Evolutionary conservation across 1,139 yeast genomes (phyloP).

Genomic region (Suhomyces choctaworum): DNA sequence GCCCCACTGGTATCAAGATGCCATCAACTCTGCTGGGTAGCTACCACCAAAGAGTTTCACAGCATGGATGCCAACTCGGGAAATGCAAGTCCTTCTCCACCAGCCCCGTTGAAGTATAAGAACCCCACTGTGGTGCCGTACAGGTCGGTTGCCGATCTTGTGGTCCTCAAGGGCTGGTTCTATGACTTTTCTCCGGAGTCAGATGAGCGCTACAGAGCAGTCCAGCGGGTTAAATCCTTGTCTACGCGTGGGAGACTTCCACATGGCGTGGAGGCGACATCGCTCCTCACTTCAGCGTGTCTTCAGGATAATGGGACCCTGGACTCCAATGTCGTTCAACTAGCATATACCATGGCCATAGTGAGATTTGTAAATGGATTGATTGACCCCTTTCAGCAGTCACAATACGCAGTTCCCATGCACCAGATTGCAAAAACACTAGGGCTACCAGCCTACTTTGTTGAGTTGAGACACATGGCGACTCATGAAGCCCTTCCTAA

Average conservation of each 20-base stretch:
- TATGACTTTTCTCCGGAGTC: constrained; percentile 36
- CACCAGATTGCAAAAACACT: constrained; percentile 69
- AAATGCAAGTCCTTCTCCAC: too few relatives aligned
- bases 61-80: too few relatives aligned
- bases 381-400: constrained; percentile 82
- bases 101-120: too few relatives aligned
- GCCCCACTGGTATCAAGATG: too few relatives aligned
- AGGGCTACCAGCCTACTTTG: constrained; percentile 78
- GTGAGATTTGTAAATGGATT: constrained; percentile 90
- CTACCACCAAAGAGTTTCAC: constrained; percentile 38
- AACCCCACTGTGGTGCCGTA: constrained; percentile 60
- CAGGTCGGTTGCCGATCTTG: constrained; percentile 50
- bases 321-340: constrained; percentile 37
- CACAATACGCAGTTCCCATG: constrained; percentile 76
- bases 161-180: constrained; percentile 58
- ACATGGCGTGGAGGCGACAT: constrained; percentile 56
- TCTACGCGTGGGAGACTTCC: constrained; percentile 45
- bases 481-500: constrained; percentile 88
- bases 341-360: constrained; percentile 73
- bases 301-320: constrained; percentile 22
- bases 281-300: constrained; percentile 55
- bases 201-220: constrained; percentile 34
- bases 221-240: constrained; percentile 48
- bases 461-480: constrained; percentile 86
- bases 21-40: constrained; percentile 29